Evolutionary conservation across 2,329 filamentous ascomycete species (phyloP), one percentile per base, ranked within the genome.

Genomic region (Torrubiella hemipterigena): DNA sequence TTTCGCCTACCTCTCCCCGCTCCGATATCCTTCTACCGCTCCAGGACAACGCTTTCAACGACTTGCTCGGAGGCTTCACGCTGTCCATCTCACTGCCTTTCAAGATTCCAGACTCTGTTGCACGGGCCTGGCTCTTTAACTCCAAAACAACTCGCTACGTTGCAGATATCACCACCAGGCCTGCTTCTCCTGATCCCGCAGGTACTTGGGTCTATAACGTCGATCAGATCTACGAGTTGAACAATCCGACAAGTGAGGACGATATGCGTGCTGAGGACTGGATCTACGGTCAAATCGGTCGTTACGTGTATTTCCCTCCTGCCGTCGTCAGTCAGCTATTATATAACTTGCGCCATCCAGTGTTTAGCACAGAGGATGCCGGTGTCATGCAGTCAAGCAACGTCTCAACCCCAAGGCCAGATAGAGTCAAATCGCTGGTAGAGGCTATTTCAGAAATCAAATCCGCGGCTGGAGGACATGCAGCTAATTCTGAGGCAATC

Each of bases 101-200:
- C 53, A 63, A 59, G 29, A 62, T 80, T 15, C 69, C 72, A 2
- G 45, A 55, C 4, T 57, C 62, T 12, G 68, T 77, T 5, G 56
- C 51, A 13, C 70, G 75, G n/a, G 60, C 77, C 42, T 81, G 76
- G 76, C 56, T 80, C 12, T 74, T 76, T 40, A 59, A 69, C 57
- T 12, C 52, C 44, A 19, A 67, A 59, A 51, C 66, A 33, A 49
- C 80, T 7, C 64, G 57, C 31, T 77, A 77, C 43, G 73, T 79
- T 3, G 23, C 30, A 11, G 11, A 7, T 17, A 23, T 7, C 26
- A 32, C 9, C 12, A 58, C 66, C 0, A 47, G 54, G 1, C 55
- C 62, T 0, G 62, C 63, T 43, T 34, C 43, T n/a, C 62, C 29
- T 1, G 33, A 33, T 20, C n/a, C n/a, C n/a, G 25, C 39, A 3